Conservation (phyloP, 352 stramenopile genomes). For the Elongisporangium undulatum region DNA sequence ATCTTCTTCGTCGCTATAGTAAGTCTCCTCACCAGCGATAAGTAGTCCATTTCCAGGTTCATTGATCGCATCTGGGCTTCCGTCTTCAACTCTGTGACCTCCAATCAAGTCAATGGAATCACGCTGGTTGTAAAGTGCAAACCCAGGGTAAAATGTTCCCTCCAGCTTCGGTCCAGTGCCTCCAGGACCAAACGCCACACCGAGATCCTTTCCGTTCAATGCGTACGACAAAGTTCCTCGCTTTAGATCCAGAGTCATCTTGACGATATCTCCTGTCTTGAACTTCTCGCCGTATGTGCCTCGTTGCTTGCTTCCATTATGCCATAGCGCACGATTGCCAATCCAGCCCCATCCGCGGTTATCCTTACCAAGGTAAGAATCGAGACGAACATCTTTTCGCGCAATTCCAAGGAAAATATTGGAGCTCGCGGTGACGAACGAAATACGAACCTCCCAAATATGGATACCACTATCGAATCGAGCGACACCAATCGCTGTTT, state of each 20-base stretch:
- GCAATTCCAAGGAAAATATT: slow-evolving; percentile 89
- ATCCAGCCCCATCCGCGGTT: slow-evolving; percentile 91
- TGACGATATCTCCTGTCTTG: slow-evolving; percentile 81
- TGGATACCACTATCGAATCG: slow-evolving; percentile 82
- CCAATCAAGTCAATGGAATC: slow-evolving; percentile 84
- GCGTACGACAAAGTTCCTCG: slow-evolving; percentile 83
- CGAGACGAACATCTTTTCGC: slow-evolving; percentile 75
- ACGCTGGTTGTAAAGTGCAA: slow-evolving; percentile 86
- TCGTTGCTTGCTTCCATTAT: slow-evolving; percentile 89
- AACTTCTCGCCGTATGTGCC: slow-evolving; percentile 90
- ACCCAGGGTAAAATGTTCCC: slow-evolving; percentile 82
- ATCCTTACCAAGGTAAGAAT: slow-evolving; percentile 91
- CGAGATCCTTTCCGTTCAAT: slow-evolving; percentile 87
- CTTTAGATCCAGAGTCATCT: slow-evolving; percentile 79
- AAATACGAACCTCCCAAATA: slow-evolving; percentile 87
- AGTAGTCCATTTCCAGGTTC: slow-evolving; percentile 23
- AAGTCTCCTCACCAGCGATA: slow-evolving; percentile 52
- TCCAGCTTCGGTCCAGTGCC: slow-evolving; percentile 82
- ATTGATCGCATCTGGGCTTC: slow-evolving; percentile 18
- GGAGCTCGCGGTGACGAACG: slow-evolving; percentile 83
- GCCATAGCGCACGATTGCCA: slow-evolving; percentile 85
- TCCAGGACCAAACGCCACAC: slow-evolving; percentile 84
- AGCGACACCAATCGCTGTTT: slow-evolving; percentile 84
- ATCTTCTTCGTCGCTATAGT: slow-evolving; percentile 84
- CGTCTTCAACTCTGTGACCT: slow-evolving; percentile 80